These are phyloP conservation scores for Umbelopsis ramanniana DNA, from an alignment of 192 early-diverging fungal genomes.

Conservation along the genomic window DNA sequence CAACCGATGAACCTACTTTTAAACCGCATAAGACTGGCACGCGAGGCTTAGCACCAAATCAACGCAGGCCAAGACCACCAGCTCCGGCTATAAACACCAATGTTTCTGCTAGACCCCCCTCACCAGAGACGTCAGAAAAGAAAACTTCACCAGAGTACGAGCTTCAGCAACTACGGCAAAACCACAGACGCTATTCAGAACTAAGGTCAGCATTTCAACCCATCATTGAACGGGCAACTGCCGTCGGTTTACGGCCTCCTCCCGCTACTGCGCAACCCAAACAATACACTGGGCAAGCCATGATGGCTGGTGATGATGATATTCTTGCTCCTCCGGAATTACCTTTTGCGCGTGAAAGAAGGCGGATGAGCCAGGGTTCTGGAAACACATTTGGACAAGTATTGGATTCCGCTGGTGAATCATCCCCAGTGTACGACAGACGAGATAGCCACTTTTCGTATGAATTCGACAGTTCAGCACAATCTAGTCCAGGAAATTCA, in stretches of 20 bases:
- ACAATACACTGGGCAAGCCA: not conserved
- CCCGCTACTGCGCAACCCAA: not conserved
- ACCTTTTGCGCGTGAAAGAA: slow-evolving; percentile 13
- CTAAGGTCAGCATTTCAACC: slow-evolving; percentile 18
- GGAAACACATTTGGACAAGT: slow-evolving; percentile 25
- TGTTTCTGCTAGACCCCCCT: not conserved
- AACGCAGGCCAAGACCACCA: not conserved
- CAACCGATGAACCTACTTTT: slow-evolving; percentile 1
- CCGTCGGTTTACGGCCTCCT: not conserved
- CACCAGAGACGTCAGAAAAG: not conserved
- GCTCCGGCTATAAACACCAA: not conserved
- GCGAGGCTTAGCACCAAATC: not conserved
- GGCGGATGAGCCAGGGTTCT: slow-evolving; percentile 17
- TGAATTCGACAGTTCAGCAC: slow-evolving; percentile 1
- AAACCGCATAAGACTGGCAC: not conserved
- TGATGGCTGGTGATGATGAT: slow-evolving; percentile 10
- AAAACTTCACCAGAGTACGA: slow-evolving; percentile 11
- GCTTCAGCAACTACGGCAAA: slow-evolving; percentile 3
- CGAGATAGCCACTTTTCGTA: not conserved
- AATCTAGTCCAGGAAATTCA: not conserved
- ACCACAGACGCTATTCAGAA: slow-evolving; percentile 25
- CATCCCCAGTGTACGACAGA: not conserved
- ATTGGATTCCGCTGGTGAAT: slow-evolving; percentile 5
- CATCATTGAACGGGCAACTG: not conserved
- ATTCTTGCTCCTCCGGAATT: slow-evolving; percentile 19